These are phyloP conservation scores for Withania somnifera DNA, from an alignment of 305 asterid species.

Conservation along the genomic window DNA sequence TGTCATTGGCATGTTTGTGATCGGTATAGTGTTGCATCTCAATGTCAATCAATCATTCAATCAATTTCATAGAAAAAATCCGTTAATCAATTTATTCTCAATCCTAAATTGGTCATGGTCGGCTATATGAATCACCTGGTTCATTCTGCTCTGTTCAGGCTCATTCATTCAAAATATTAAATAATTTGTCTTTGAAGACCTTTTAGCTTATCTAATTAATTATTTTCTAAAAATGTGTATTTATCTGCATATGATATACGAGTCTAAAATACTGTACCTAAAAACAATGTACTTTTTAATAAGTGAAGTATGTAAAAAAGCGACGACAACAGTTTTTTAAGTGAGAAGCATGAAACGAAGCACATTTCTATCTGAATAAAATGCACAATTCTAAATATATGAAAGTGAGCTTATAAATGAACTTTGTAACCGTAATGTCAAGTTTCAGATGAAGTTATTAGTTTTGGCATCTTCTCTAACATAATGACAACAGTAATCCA, in stretches of 20 bases:
- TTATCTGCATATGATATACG: neutral
- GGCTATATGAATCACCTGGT: neutral
- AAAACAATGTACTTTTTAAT: neutral
- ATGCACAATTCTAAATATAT: no score
- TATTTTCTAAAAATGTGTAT: neutral
- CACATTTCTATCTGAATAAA: no score
- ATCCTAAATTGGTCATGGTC: neutral
- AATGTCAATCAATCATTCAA: neutral
- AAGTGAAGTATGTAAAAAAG: no score
- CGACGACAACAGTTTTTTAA: no score
- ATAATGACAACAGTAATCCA: no score
- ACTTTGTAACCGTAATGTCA: no score
- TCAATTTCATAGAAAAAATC: neutral
- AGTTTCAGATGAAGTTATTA: no score
- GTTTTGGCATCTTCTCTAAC: no score
- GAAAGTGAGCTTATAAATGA: no score
- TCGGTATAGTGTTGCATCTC: neutral
- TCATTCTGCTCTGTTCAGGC: neutral
- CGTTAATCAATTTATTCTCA: neutral
- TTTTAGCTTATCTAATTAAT: neutral
- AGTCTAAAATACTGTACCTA: neutral
- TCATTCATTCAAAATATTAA: neutral
- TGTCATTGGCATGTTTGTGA: neutral
- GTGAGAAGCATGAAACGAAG: no score
- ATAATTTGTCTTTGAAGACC: neutral